A percentile compares a stretch with the other conserved stretches of the same genome.
Conservation (phyloP, 2,329 filamentous ascomycete species). For the Penicillium sp. region DNA sequence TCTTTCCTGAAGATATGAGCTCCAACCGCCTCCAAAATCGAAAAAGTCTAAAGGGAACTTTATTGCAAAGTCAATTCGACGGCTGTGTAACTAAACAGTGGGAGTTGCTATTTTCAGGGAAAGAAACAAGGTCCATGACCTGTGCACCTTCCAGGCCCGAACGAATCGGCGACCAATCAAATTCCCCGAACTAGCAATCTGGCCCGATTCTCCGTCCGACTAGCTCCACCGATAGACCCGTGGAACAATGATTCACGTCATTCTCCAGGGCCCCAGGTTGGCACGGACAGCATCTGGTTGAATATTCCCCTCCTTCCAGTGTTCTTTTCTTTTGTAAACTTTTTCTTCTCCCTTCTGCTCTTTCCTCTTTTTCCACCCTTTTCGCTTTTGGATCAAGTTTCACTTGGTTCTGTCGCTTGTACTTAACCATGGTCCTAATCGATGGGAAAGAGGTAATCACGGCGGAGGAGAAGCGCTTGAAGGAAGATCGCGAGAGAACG, state of each 20-base stretch:
- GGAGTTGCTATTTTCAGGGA: too few species aligned
- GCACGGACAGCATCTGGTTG: neutral
- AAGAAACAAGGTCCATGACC: neutral
- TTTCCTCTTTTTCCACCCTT: neutral
- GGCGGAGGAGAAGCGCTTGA: slow-evolving; percentile 84
- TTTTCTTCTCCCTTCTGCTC: neutral
- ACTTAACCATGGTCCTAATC: slow-evolving; percentile 72
- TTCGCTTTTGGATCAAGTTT: neutral
- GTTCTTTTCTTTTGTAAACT: neutral
- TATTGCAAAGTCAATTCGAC: too few species aligned
- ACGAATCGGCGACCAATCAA: neutral
- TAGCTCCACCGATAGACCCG: neutral
- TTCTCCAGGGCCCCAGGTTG: slow-evolving; percentile 2
- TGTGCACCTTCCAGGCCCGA: slow-evolving; percentile 3
- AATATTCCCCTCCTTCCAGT: slow-evolving; percentile 1
- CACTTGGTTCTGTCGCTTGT: neutral
- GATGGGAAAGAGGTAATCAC: slow-evolving; percentile 83
- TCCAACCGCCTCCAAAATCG: too few species aligned
- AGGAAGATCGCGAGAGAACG: slow-evolving; percentile 73
- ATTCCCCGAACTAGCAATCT: neutral
- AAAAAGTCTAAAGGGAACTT: too few species aligned
- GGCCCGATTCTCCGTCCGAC: neutral
- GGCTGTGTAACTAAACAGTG: too few species aligned
- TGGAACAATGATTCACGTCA: slow-evolving; percentile 1
- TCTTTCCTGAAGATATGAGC: too few species aligned